Base-by-base conservation (phyloP, 306 rosid genomes). In the Citrullus amarus region DNA sequence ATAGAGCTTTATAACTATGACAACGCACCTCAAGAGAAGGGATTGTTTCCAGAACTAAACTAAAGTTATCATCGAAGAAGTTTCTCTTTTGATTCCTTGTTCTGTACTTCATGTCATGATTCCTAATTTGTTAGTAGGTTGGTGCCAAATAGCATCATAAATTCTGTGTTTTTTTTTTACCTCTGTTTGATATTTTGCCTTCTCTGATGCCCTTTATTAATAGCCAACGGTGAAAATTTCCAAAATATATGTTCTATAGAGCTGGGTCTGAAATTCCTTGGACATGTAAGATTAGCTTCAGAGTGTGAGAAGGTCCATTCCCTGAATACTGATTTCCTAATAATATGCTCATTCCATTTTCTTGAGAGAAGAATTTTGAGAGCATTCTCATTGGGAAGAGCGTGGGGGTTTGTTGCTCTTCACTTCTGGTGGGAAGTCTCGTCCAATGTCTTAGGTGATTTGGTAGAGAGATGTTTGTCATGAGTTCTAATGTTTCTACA, bases 101-200 rank as follows among this genome's bases (percentile, higher is more conserved):
- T 76, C 78, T 74, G 78, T 53, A 34, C 62, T 54, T 73, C 78
- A 30, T 54, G 32, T 34, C 63, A 53, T 18, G n/a, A 12, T 18
- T 54, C 78, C 78, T 15, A 10, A 54, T 5, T 32, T 53, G 30
- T 54, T 34, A 54, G 79, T 74, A 17, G 78, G 62, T 54, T 32
- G 32, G 63, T 74, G 62, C 48, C 28, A 57, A 77, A 77, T 59
- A 12, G 56, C 41, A 59, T 59, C 69, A 25, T 76, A 43, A 76
- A 39, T n/a, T 76, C 79, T 20, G 51, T 55, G 41, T 28, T 18
- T 76, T n/a, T 76, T n/a, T 54, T 25, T 18, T 22, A 10, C 68
- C 50, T 55, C 79, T 76, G 50, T 51, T 75, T 75, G 79, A 76
- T 58, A 56, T 13, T 13, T 13, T 76, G 25, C 54, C 79, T 76